phyloP scores from a whole-genome alignment of 2,329 filamentous ascomycete genomes.

The Sordariomycetes sp. region DNA sequence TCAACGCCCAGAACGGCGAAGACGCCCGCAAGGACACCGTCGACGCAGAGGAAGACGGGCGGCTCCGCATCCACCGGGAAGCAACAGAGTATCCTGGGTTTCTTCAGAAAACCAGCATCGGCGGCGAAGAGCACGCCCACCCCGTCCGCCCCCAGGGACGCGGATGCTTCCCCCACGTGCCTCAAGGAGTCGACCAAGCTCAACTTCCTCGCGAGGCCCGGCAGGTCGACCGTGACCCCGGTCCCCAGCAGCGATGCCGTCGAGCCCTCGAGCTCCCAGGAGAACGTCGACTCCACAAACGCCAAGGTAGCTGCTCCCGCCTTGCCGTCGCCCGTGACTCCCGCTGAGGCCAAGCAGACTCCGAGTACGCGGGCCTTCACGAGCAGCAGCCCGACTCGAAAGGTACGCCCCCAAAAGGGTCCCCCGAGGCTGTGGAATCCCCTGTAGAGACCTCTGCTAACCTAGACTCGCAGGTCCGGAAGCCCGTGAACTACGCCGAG shows the following conservation, averaged over 20 bases:
- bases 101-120: constrained; percentile 24
- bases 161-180: constrained; percentile 18
- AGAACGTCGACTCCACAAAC: constrained; percentile 36
- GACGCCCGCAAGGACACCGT: constrained; percentile 19
- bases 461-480: constrained; percentile 27
- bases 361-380: constrained; percentile 22
- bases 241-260: constrained; percentile 68
- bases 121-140: constrained; percentile 5
- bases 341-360: constrained; percentile 31
- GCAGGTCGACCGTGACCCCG: constrained; percentile 50
- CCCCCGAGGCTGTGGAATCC: neutral
- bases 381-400: constrained; percentile 64
- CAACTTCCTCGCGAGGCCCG: constrained; percentile 25
- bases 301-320: constrained; percentile 33
- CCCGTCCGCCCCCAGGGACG: constrained; percentile 19
- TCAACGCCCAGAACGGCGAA: constrained; percentile 5
- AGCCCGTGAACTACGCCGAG: constrained; percentile 67
- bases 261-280: constrained; percentile 54
- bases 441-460: neutral
- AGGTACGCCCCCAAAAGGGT: constrained; percentile 35
- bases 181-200: constrained; percentile 26
- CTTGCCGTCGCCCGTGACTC: constrained; percentile 24
- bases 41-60: constrained; percentile 12
- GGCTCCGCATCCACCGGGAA: constrained; percentile 14
- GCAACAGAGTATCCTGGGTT: constrained; percentile 28